phyloP scores from a whole-genome alignment of 2,329 filamentous ascomycete species.

The Fusarium keratoplasticum region DNA sequence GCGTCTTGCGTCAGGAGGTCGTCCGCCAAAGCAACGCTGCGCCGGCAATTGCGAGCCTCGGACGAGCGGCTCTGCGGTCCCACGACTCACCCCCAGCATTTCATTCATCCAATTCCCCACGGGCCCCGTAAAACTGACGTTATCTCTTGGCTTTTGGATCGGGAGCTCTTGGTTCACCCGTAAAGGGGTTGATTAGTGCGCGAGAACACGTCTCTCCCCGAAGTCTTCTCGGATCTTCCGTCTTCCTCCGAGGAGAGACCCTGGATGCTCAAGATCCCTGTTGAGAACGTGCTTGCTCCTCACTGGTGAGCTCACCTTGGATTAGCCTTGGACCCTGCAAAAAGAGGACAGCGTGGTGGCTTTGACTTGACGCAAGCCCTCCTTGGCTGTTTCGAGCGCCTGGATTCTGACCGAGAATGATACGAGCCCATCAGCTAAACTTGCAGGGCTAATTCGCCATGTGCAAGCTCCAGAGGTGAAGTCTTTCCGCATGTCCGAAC shows the following conservation, averaged over 20 bases:
- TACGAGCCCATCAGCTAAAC: neutral
- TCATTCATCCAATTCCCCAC: slow-evolving; percentile 15
- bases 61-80: slow-evolving; percentile 39
- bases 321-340: slow-evolving; percentile 14
- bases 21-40: slow-evolving; percentile 10
- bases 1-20: neutral
- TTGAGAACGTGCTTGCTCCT: slow-evolving; percentile 26
- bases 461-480: neutral
- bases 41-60: slow-evolving; percentile 38
- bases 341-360: neutral
- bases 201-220: slow-evolving; percentile 33
- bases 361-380: neutral
- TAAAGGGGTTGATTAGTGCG: neutral
- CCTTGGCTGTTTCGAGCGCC: neutral
- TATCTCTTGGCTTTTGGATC: slow-evolving; percentile 24
- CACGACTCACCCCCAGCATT: neutral
- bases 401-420: slow-evolving; percentile 5
- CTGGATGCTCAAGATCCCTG: slow-evolving; percentile 17
- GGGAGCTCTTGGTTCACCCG: neutral
- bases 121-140: slow-evolving; percentile 24
- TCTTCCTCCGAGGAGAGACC: slow-evolving; percentile 24
- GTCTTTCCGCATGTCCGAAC: slow-evolving; percentile 10
- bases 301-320: slow-evolving; percentile 20
- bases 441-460: neutral
- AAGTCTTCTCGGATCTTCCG: slow-evolving; percentile 27